Percentiles rank a stretch among this genome's conserved stretches.
Conservation (phyloP, 495 filamentous ascomycete genomes). For the Podospora appendiculata region DNA sequence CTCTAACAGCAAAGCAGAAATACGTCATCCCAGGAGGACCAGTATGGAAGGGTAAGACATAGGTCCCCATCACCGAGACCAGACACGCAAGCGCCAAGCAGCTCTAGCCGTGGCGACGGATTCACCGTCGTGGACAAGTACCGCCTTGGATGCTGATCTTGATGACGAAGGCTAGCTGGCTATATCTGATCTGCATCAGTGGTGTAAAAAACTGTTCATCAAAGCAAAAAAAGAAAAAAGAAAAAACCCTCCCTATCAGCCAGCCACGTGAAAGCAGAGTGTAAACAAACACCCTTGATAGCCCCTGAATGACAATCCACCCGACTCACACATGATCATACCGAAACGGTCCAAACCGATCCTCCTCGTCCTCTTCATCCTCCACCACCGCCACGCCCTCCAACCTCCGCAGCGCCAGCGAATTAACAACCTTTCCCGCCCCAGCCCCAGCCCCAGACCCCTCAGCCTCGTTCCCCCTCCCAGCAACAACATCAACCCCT, state of each 20-base stretch:
- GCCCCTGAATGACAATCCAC: not conserved
- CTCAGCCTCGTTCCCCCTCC: not conserved
- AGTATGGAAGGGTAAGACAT: conserved; percentile 39
- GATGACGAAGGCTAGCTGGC: not conserved
- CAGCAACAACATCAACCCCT: not conserved
- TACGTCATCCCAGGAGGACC: conserved; percentile 38
- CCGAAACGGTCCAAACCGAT: not conserved
- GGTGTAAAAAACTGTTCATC: not conserved
- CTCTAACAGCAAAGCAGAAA: conserved; percentile 22
- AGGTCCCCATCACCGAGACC: too few relatives aligned
- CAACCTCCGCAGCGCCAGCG: not conserved
- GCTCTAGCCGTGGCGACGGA: not conserved
- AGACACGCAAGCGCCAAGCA: too few relatives aligned
- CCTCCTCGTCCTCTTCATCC: not conserved
- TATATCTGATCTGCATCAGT: not conserved
- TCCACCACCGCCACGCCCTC: not conserved
- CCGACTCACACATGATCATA: not conserved
- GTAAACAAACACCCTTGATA: not conserved
- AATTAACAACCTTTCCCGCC: not conserved
- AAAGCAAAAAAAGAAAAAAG: not conserved
- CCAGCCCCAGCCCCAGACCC: not conserved
- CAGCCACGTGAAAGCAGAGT: not conserved
- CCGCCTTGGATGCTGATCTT: conserved; percentile 13
- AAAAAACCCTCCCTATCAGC: not conserved
- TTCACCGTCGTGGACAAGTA: conserved; percentile 24